phyloP scores from a whole-genome alignment of 345 rosid species.

The Kernera saxatilis region DNA sequence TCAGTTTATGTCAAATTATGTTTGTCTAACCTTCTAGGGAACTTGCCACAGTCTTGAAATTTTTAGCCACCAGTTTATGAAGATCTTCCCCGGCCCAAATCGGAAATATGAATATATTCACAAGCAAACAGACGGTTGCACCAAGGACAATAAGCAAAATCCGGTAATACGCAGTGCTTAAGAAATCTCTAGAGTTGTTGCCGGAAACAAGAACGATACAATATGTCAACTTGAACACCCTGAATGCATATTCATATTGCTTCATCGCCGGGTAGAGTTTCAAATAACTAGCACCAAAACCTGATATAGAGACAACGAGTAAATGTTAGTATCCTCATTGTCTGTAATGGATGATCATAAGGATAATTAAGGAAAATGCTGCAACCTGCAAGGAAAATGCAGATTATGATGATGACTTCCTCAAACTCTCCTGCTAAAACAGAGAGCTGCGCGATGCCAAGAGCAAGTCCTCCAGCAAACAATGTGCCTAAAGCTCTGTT shows the following conservation, averaged over 20 bases:
- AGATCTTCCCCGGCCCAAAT: conserved; percentile 91
- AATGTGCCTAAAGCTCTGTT: conserved; percentile 83
- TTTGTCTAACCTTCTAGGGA: conserved; percentile 64
- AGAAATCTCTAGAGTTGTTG: conserved; percentile 41
- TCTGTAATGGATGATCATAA: no score
- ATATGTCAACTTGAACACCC: conserved; percentile 77
- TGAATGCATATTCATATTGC: conserved; percentile 64
- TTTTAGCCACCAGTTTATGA: conserved; percentile 70
- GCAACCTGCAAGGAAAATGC: conserved; percentile 58
- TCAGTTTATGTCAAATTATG: no score
- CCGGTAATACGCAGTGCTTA: conserved; percentile 52
- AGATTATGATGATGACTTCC: conserved; percentile 44
- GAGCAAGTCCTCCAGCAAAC: conserved; percentile 71
- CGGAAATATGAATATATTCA: conserved; percentile 62
- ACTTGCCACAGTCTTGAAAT: conserved; percentile 67
- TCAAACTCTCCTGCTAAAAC: conserved; percentile 37
- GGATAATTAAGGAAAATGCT: conserved; percentile 30
- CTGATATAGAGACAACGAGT: conserved; percentile 30
- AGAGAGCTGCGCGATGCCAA: conserved; percentile 67
- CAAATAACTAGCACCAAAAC: conserved; percentile 56
- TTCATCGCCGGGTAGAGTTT: conserved; percentile 69
- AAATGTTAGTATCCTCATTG: conserved; percentile 8
- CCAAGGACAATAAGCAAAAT: conserved; percentile 59
- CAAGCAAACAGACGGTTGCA: conserved; percentile 51
- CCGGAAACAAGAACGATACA: conserved; percentile 82